phyloP scores from a whole-genome alignment of 495 filamentous ascomycete species.

The Penicillium desertorum region DNA sequence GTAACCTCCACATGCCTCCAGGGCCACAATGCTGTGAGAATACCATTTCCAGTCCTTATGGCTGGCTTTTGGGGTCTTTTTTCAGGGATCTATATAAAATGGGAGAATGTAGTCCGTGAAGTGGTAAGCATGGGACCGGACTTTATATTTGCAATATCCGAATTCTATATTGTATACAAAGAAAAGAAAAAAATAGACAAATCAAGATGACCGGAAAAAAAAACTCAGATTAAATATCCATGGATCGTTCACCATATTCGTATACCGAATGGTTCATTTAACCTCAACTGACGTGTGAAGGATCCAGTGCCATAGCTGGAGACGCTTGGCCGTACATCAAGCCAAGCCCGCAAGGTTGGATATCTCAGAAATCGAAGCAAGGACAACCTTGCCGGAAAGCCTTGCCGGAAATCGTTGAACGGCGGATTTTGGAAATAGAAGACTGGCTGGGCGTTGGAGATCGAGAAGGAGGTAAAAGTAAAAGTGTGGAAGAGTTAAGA shows the following conservation, averaged over 20 bases:
- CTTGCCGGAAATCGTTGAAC: neutral
- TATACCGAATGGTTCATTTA: neutral
- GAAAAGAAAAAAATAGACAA: neutral
- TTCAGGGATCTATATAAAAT: too few relatives aligned
- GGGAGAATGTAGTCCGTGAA: neutral
- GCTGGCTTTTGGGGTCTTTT: too few relatives aligned
- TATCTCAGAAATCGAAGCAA: neutral
- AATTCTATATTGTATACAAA: neutral
- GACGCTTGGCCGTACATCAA: neutral
- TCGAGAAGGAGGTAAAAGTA: neutral
- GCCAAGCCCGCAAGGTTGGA: neutral
- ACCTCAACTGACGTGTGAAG: neutral
- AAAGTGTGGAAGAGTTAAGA: neutral
- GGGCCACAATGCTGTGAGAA: too few relatives aligned
- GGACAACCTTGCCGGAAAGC: too few relatives aligned
- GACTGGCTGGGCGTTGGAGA: neutral
- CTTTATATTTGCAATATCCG: neutral
- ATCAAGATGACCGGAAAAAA: too few relatives aligned
- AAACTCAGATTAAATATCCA: neutral
- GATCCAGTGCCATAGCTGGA: neutral
- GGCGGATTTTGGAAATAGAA: neutral
- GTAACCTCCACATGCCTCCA: too few relatives aligned
- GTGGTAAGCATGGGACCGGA: neutral
- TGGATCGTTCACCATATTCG: neutral
- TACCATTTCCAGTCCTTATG: too few relatives aligned